Base-by-base conservation (phyloP, 2,329 filamentous ascomycete genomes). In the Xylaria sp. region DNA sequence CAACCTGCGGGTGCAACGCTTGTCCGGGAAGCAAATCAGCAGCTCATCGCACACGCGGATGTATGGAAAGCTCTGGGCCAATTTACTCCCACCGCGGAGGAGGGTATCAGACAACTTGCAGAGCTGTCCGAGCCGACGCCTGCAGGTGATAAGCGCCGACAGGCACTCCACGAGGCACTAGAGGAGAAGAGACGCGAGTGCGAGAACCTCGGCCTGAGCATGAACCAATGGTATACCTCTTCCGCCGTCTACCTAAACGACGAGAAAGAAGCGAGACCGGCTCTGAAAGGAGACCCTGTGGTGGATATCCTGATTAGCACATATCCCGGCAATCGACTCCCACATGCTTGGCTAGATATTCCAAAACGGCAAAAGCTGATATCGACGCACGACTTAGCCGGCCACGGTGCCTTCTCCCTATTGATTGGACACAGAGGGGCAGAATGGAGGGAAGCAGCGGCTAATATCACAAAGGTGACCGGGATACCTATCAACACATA, bases 331-430 rank as follows among this genome's bases (percentile, higher is more conserved):
- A 81, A 81, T 35, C 81, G 88, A 1, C 77, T 91, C 25, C 89
- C 90, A 5, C 89, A 92, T 76, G 88, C 82, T 0, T 91, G 89
- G 89, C 78, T 91, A 18, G 86, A 88, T 77, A 82, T 81, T 23
- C 73, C 80, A 6, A 72, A 81, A 12, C 84, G 87, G 0, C 78
- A 78, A 10, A 74, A 81, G 61, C 78, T 79, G 16, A 78, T 87
- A 21, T 90, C 87, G 0, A 90, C 88, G 0, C 84, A 88, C 54
- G 89, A 91, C 75, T 77, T 91, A 1, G 86, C 86, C 0, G 88
- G 88, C 0, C 81, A 89, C 59, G 85, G 86, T 0, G 72, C 73
- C 0, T 90, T 88, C 73, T 79, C 76, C 13, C 73, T 88, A 1
- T 75, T 88, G 8, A 86, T 84, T 0, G 87, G 88, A 0, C 83